Evolutionary conservation across 257 asterid genomes (phyloP), one percentile per base, ranked within the genome.

Genomic region (Schizonepeta tenuifolia): DNA sequence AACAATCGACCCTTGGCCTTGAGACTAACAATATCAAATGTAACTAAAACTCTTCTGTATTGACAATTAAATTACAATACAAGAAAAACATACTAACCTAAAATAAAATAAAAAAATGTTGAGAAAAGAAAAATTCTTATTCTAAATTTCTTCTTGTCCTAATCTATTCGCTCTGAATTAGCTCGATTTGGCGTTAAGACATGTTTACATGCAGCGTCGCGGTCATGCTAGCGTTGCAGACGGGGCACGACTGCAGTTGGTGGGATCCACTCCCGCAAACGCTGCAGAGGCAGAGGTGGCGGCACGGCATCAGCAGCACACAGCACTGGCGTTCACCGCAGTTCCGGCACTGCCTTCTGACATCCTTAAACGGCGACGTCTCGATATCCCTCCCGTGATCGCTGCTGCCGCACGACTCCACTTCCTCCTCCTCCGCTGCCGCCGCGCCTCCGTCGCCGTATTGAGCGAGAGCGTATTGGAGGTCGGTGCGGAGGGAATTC

Each of bases 161-260:
- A 55, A 7, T 17, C 26, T 50, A 36, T 36, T 7, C 10, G 8
- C 8, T 33, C 38, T 33, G 38, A 40, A 40, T 40, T 38, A 38
- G 10, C 2, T 38, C n/a, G n/a, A n/a, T n/a, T n/a, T n/a, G n/a
- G 15, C 17, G 22, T 50, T 12, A 55, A 11, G 8, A 11, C 80
- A 83, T 67, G 78, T 87, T 85, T 46, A 89, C 85, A 74, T 89
- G 93, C 77, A 89, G 76, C 6, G 91, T 89, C 75, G 88, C 93
- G 58, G 79, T 78, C 87, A 84, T 79, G 71, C 36, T 71, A 55
- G 84, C 68, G 57, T 84, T 72, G 18, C 96, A 89, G 1, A 87
- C 82, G 14, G 93, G 96, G 74, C 96, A 89, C 2, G 79, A 17
- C 13, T 75, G 86, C 4, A 75, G 61, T 54, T 75, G 83, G 28